These are phyloP conservation scores for Nasturtium officinale DNA, from an alignment of 345 rosid species.

Conservation along the genomic window DNA sequence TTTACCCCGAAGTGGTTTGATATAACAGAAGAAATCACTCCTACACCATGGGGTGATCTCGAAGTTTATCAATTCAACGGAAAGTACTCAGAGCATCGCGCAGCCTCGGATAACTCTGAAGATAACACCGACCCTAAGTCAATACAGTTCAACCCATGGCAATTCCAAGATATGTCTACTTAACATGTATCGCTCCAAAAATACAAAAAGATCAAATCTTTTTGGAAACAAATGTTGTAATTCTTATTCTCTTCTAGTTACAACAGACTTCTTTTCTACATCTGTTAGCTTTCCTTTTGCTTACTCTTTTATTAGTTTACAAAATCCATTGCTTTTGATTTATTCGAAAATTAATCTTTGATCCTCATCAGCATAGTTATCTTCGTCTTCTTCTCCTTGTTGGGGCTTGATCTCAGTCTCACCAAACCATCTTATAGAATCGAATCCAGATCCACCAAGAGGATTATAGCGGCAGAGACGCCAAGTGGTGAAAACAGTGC, in stretches of 20 bases:
- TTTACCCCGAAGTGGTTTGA: slow-evolving; percentile 78
- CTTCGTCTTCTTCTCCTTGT: slow-evolving; percentile 33
- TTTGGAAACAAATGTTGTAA: slow-evolving; percentile 39
- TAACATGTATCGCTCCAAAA: slow-evolving; percentile 16
- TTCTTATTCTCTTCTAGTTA: slow-evolving; percentile 34
- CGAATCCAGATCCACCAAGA: slow-evolving; percentile 87
- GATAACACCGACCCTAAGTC: slow-evolving; percentile 49
- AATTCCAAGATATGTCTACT: slow-evolving; percentile 48
- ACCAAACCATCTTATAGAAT: slow-evolving; percentile 90
- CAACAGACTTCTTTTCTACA: slow-evolving; percentile 10
- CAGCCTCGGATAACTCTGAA: slow-evolving; percentile 52
- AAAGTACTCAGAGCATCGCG: slow-evolving; percentile 60
- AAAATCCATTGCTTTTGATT: slow-evolving; percentile 8
- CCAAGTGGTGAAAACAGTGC: slow-evolving; percentile 73
- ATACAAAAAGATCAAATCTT: slow-evolving; percentile 23
- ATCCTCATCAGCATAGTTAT: slow-evolving; percentile 27
- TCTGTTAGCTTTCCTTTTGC: slow-evolving; percentile 10
- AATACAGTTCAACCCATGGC: slow-evolving; percentile 75
- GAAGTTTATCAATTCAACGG: slow-evolving; percentile 81
- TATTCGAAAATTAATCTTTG: slow-evolving; percentile 16
- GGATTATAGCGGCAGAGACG: slow-evolving; percentile 96
- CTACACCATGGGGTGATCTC: slow-evolving; percentile 91
- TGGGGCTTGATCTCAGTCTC: slow-evolving; percentile 53
- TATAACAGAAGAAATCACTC: slow-evolving; percentile 54
- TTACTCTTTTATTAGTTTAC: slow-evolving; percentile 33